A percentile compares a stretch with the other conserved stretches of the same genome.
Conservation (phyloP, 352 stramenopile genomes). For the Phytophthora crassamura region DNA sequence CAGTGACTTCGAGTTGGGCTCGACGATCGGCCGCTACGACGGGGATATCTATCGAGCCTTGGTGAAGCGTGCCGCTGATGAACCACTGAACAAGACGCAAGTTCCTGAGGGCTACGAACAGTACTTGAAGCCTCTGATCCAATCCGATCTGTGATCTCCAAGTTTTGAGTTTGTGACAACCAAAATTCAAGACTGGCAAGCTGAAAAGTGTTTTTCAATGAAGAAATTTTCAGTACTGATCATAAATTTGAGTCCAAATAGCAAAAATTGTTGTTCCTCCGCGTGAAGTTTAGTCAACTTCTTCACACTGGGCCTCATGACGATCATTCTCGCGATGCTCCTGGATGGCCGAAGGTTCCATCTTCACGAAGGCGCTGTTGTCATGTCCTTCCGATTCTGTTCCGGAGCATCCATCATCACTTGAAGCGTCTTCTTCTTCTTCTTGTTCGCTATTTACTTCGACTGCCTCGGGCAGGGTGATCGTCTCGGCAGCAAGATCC, state of each 20-base stretch:
- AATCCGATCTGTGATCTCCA: slow-evolving; percentile 19
- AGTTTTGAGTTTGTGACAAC: too few relatives aligned
- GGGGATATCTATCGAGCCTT: too few relatives aligned
- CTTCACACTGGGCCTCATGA: too few relatives aligned
- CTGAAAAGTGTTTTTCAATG: too few relatives aligned
- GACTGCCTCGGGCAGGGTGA: slow-evolving; percentile 11
- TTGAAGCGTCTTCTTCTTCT: not conserved
- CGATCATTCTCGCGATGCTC: too few relatives aligned
- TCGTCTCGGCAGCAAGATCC: slow-evolving; percentile 26
- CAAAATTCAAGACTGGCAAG: too few relatives aligned
- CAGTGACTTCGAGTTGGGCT: slow-evolving; percentile 73
- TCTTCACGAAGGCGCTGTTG: too few relatives aligned
- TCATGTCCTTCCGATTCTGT: not conserved
- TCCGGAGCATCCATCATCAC: slow-evolving; percentile 1
- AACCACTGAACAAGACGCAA: slow-evolving; percentile 57
- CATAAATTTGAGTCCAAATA: too few relatives aligned
- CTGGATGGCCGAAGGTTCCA: too few relatives aligned
- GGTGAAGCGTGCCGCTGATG: slow-evolving; percentile 42
- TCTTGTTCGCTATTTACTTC: slow-evolving; percentile 14
- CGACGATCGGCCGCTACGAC: slow-evolving; percentile 58
- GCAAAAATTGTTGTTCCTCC: too few relatives aligned
- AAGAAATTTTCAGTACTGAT: too few relatives aligned
- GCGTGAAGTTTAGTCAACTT: too few relatives aligned
- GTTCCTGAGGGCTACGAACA: slow-evolving; percentile 51
- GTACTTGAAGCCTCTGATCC: slow-evolving; percentile 45